phyloP scores from a whole-genome alignment of 495 filamentous ascomycete species.

The Trichocladium uniseriatum region DNA sequence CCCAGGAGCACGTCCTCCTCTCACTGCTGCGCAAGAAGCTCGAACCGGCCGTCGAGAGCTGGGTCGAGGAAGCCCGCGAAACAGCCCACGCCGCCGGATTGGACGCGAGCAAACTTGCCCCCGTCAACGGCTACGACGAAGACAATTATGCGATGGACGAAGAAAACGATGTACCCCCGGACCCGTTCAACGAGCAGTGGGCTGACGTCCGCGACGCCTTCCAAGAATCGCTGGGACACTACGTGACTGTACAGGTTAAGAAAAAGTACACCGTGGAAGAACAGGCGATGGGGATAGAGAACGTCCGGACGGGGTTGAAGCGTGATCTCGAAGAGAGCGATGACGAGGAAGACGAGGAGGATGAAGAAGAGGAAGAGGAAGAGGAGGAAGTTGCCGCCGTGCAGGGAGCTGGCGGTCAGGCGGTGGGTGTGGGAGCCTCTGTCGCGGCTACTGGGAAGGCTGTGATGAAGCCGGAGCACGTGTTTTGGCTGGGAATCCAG shows the following conservation, averaged over 20 bases:
- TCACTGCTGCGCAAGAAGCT: constrained; percentile 71
- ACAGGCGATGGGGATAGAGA: constrained; percentile 53
- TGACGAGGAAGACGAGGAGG: constrained; percentile 45
- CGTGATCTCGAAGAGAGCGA: constrained; percentile 48
- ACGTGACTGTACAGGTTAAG: constrained; percentile 41
- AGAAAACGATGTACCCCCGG: constrained; percentile 28
- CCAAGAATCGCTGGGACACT: constrained; percentile 27
- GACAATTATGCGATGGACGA: constrained; percentile 20
- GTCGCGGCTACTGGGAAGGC: background rate
- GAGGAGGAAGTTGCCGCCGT: constrained; percentile 30
- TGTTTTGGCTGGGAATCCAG: constrained; percentile 27
- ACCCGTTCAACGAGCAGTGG: constrained; percentile 35
- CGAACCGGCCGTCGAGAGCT: constrained; percentile 62
- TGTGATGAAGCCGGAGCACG: constrained; percentile 19
- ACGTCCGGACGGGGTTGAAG: constrained; percentile 60
- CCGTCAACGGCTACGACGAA: constrained; percentile 20
- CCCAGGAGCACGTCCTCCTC: constrained; percentile 52
- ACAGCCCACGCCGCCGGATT: constrained; percentile 20
- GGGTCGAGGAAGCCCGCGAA: constrained; percentile 54
- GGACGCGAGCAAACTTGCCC: constrained; percentile 15
- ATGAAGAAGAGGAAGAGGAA: constrained; percentile 47
- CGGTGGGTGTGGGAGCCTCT: constrained; percentile 19
- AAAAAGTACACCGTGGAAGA: constrained; percentile 59
- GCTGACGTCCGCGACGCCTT: constrained; percentile 33
- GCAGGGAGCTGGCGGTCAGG: constrained; percentile 24